Percentiles rank a stretch among this genome's conserved stretches.
These are phyloP conservation scores for Fonsecaea monophora DNA, from an alignment of 2,329 filamentous ascomycete genomes.

Conservation along the genomic window DNA sequence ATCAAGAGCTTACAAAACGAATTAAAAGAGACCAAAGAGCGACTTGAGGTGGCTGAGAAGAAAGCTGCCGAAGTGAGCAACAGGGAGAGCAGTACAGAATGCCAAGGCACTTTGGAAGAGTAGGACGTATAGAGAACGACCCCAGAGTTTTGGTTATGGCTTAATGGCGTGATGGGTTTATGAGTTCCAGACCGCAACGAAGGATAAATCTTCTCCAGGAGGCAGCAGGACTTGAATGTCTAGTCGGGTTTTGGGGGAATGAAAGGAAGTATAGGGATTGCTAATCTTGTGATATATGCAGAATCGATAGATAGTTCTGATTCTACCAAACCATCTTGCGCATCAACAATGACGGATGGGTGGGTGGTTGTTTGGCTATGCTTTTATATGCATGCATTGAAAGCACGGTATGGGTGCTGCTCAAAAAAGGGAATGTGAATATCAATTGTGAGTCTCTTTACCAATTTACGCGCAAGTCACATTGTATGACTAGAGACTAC, in stretches of 20 bases:
- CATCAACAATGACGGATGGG: slow-evolving; percentile 9
- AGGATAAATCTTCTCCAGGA: slow-evolving; percentile 15
- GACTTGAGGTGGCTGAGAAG: slow-evolving; percentile 70
- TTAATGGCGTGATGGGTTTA: slow-evolving; percentile 26
- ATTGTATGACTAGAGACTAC: background rate
- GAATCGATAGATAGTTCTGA: slow-evolving; percentile 24
- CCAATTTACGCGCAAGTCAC: background rate
- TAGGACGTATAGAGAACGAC: slow-evolving; percentile 3
- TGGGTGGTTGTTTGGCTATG: background rate
- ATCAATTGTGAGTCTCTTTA: background rate
- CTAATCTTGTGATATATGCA: slow-evolving; percentile 16
- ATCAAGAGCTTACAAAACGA: slow-evolving; percentile 85
- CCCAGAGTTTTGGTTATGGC: slow-evolving; percentile 6
- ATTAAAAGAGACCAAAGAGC: slow-evolving; percentile 67
- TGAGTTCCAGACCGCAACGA: slow-evolving; percentile 24
- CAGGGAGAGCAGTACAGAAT: slow-evolving; percentile 33
- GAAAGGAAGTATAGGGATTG: slow-evolving; percentile 8
- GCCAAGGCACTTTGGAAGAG: slow-evolving; percentile 27
- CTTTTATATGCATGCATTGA: background rate
- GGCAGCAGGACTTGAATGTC: slow-evolving; percentile 14
- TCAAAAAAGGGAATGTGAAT: slow-evolving; percentile 17
- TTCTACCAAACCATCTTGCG: slow-evolving; percentile 20
- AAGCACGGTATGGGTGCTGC: background rate
- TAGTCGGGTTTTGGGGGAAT: background rate
- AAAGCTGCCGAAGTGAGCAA: slow-evolving; percentile 53